These are phyloP conservation scores for Pistacia integerrima DNA, from an alignment of 345 rosid genomes.

Conservation along the genomic window DNA sequence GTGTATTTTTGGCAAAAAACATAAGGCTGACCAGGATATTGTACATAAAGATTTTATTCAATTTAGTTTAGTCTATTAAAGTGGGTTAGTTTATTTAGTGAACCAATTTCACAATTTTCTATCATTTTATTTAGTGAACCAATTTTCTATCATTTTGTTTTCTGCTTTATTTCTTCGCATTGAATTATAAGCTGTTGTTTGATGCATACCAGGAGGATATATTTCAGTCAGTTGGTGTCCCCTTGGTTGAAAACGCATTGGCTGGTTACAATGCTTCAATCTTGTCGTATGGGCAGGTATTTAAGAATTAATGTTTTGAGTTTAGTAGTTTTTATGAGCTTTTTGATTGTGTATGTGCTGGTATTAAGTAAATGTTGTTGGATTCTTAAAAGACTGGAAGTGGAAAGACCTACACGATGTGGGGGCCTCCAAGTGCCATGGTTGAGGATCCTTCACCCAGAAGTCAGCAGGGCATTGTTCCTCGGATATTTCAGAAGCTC, in stretches of 20 bases:
- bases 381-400: slow-evolving; percentile 73
- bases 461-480: slow-evolving; percentile 83
- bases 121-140: neutral
- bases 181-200: slow-evolving; percentile 23
- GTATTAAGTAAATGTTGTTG: slow-evolving; percentile 1
- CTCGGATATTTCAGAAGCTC: slow-evolving; percentile 80
- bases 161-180: neutral
- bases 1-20: too few relatives aligned
- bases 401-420: slow-evolving; percentile 94
- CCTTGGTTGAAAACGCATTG: slow-evolving; percentile 76
- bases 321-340: neutral
- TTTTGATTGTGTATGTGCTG: neutral
- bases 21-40: too few relatives aligned
- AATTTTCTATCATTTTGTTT: neutral
- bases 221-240: slow-evolving; percentile 75
- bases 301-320: slow-evolving; percentile 1
- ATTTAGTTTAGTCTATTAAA: too few relatives aligned
- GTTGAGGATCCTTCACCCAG: slow-evolving; percentile 77
- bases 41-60: too few relatives aligned
- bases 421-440: slow-evolving; percentile 98
- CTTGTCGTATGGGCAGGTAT: slow-evolving; percentile 93
- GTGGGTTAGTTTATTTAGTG: too few relatives aligned
- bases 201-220: slow-evolving; percentile 61
- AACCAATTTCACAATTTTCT: neutral
- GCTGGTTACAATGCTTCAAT: slow-evolving; percentile 86